Base-by-base conservation (phyloP, 768 basidiomycete species). In the Kwoniella shandongensis region DNA sequence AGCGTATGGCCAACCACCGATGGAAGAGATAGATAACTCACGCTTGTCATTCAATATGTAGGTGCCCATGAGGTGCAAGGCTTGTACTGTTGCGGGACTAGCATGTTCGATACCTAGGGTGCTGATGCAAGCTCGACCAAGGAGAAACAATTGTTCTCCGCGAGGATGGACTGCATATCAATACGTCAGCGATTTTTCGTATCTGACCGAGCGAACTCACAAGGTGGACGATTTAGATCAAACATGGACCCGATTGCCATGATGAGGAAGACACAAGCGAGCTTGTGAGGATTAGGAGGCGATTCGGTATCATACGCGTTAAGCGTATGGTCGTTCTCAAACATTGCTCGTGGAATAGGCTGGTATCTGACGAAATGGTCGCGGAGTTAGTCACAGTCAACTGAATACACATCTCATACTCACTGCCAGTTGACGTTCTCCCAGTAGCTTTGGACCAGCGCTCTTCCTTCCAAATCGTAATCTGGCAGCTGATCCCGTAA, bases 361-460 rank as follows among this genome's bases (percentile, higher is more conserved):
- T 68, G 66, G 47, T 70, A 67, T 52, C 72, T 73, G 22, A 18
- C n/a, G n/a, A n/a, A n/a, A n/a, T n/a, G n/a, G n/a, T 15, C 30
- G 32, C 27, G 20, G 11, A 44, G 7, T 51, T 20, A 36, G 53
- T 44, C 18, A 13, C 11, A 10, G 15, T 30, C 17, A 13, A 29
- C 45, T 17, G 22, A 17, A 47, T 4, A 4, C 8, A 53, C 41
- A 20, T 3, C 27, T 18, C 22, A 12, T 1, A 70, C 74, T 67
- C 45, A 75, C 74, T 73, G 72, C 73, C 73, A 74, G 41, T 69
- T 67, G 18, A 74, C 75, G 53, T 76, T 76, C 39, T 73, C 73
- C 73, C 73, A 75, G 46, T 75, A 76, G 29, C 57, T 68, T 53
- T 67, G 60, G 17, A 62, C 62, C 42, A 72, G 45, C 2, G 49